Evolutionary conservation across 345 rosid species (phyloP), one percentile per base, ranked within the genome.

Genomic region (Cochlearia excelsa): DNA sequence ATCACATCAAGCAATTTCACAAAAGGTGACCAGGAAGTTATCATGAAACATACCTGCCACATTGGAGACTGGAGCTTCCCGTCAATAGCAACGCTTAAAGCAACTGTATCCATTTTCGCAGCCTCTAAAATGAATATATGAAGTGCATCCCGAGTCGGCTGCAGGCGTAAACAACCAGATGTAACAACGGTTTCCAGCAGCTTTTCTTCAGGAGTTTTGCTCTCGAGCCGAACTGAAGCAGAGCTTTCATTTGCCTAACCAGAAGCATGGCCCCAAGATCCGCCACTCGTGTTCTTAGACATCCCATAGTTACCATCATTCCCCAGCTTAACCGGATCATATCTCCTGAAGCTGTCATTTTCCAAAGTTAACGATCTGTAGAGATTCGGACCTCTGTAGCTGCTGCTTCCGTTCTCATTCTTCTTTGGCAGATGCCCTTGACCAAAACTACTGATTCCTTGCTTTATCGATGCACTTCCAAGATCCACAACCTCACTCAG

Each of bases 101-200:
- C 76, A 81, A 85, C 57, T 39, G 83, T 75, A 59, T 94, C 92
- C 80, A 87, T 67, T 75, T 89, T 94, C 26, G 84, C 83, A 70
- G 96, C 99, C 82, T 87, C 97, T 54, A 61, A 54, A 26, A 94
- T 87, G 70, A 94, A 85, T 66, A 75, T 80, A 61, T 84, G 92
- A 71, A 90, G 73, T 30, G 95, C 88, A 80, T 94, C 99, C 50
- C 95, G 84, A 63, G 99, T 87, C 42, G 99, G 97, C 71, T 94
- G 96, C 54, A 94, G 70, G 16, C 99, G 95, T 55, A 94, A 90
- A 63, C 97, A 97, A 42, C 99, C 96, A 42, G 88, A 77, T 66
- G 96, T 90, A 41, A 90, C 96, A 72, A 94, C 74, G 45, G 96
- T 87, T 74, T 90, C 99, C 81, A 94, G 70, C 68, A 94, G 76